Conservation (phyloP, 139 green algal species). For the Chlamydomonas eustigma region DNA sequence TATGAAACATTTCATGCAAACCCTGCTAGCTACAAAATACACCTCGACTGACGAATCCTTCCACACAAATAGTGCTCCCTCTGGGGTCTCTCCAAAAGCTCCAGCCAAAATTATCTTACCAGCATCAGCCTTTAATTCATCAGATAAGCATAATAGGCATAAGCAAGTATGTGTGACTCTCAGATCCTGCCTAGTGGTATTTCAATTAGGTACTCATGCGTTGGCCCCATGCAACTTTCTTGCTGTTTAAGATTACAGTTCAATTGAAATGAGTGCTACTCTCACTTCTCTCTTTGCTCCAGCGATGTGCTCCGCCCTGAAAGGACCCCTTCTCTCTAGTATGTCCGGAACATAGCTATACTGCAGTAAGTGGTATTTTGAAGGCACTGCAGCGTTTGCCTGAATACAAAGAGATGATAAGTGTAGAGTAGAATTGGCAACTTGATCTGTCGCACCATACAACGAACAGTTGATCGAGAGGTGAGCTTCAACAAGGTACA, state of each 20-base stretch:
- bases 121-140: constrained; percentile 36
- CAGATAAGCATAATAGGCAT: neutral
- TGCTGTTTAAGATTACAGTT: no score
- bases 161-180: neutral
- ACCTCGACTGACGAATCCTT: constrained; percentile 38
- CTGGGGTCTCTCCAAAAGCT: constrained; percentile 56
- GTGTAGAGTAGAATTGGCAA: no score
- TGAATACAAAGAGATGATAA: no score
- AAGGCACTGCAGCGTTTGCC: no score
- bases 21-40: no score
- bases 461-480: no score
- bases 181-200: no score
- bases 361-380: constrained; percentile 33
- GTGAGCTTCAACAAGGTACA: no score
- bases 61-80: constrained; percentile 65
- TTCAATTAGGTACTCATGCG: no score
- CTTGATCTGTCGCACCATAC: no score
- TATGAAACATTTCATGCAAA: no score
- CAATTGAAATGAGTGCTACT: no score
- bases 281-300: constrained; percentile 51
- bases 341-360: constrained; percentile 75
- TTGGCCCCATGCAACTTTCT: neutral
- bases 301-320: constrained; percentile 57
- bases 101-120: constrained; percentile 68
- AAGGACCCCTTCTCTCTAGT: constrained; percentile 65